Base-by-base conservation (phyloP, 2,329 filamentous ascomycete species). In the Fusarium subtropicale region DNA sequence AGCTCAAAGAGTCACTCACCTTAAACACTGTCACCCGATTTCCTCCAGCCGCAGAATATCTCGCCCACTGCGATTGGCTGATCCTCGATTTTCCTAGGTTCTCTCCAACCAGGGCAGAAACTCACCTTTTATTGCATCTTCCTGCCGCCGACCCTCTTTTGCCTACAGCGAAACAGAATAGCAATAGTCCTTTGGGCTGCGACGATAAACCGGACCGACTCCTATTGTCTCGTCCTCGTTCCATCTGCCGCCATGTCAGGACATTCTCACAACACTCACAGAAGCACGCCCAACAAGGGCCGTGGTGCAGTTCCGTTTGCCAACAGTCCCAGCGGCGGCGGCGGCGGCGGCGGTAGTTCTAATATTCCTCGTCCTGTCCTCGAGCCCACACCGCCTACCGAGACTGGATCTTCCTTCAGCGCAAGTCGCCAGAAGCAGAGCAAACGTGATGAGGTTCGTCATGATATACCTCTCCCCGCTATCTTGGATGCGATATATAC, bases 361-460 rank as follows among this genome's bases (percentile, higher is more conserved):
- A 85, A 82, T 76, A 94, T 94, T 76, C 91, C 91, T 73, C 87
- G 92, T 75, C 92, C 92, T 46, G 88, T 92, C 52, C 84, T 88
- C 68, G 92, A 94, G 52, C 59, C 64, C 24, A 38, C 66, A 45
- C 82, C 86, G 71, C 83, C 84, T 69, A 88, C 83, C 81, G 91
- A 92, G 74, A 72, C 81, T 59, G 81, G 78, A 69, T 92, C 93
- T 57, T 90, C 92, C 41, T 88, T 97, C 83, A 97, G 93, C 82
- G 92, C 94, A 74, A 98, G 95, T 81, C 90, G 96, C 77, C 92
- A 96, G 81, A 97, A 97, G 84, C 95, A 97, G 86, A 91, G 91
- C 74, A 98, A 98, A 84, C 91, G 94, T 81, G 96, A 99, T 90
- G 96, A 99, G 92, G 96, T 99, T 85, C 76, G 88, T 84, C 69